Evolutionary conservation across 768 basidiomycete species (phyloP), one percentile per base, ranked within the genome.

Genomic region (Phanerodontia chrysosporium): DNA sequence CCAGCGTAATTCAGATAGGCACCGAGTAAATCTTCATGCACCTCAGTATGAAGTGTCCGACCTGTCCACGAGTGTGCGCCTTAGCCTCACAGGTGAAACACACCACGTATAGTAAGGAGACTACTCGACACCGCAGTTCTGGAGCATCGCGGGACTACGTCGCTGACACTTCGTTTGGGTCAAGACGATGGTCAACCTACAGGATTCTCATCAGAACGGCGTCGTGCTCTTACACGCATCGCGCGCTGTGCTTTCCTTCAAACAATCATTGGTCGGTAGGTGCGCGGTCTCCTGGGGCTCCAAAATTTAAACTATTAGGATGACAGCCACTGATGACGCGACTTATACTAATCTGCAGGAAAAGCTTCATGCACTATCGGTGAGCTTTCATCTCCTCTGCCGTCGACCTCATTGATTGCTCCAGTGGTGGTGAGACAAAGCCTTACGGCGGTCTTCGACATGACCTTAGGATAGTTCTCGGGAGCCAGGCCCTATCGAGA

Each of bases 111-210:
- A 18, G 39, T 9, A 42, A 18, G 10, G 10, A 42, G 39, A 8
- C 18, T 42, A 42, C 39, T 42, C 39, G 39, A 42, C 39, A 42
- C 39, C 49, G 30, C 29, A n/a, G n/a, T 30, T 49, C 57, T 60
- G 45, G 58, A 55, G 58, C 35, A 39, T 22, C 44, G 18, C 60
- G 60, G 60, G 32, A 45, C 42, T 61, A 61, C 51, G 45, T 61
- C 60, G 60, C 55, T 61, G 51, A 52, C 51, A 45, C 49, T 45
- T 61, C 60, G 60, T 42, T 16, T 32, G 13, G 18, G 49, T 39
- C 39, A 18, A 25, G n/a, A 29, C 44, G 55, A 46, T 18, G 55
- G 18, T 29, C 10, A 16, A 25, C 36, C 10, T 54, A 36, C 53
- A 29, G 49, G 49, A 51, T 25, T 29, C 53, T 54, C 35, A 42